phyloP scores from a whole-genome alignment of 208 protist species.

The Phytomonas francai region DNA sequence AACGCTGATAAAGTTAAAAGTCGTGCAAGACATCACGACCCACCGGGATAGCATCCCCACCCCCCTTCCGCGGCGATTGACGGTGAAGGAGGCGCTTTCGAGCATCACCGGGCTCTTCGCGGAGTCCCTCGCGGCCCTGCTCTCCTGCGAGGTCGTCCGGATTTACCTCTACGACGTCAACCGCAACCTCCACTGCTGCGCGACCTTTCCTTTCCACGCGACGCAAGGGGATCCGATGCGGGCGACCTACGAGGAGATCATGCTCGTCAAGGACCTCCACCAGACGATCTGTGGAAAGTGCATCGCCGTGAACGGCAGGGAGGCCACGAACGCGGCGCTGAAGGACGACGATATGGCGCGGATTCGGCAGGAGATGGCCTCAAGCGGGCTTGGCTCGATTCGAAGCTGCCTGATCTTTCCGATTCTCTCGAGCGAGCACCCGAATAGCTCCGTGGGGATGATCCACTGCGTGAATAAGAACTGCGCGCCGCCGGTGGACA shows the following conservation, averaged over 20 bases:
- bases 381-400: constrained; percentile 62
- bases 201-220: constrained; percentile 44
- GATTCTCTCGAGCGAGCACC: constrained; percentile 24
- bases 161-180: constrained; percentile 82
- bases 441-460: constrained; percentile 44
- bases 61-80: neutral
- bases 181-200: constrained; percentile 54
- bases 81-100: constrained; percentile 24
- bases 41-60: neutral
- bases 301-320: constrained; percentile 68
- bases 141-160: constrained; percentile 80
- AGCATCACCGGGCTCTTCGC: constrained; percentile 54
- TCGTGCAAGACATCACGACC: constrained; percentile 12
- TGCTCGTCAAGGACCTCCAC: constrained; percentile 78
- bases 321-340: constrained; percentile 19
- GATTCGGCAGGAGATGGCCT: constrained; percentile 27
- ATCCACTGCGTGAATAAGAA: constrained; percentile 86
- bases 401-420: constrained; percentile 81
- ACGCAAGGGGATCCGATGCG: constrained; percentile 54
- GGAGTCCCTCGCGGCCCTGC: constrained; percentile 63
- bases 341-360: constrained; percentile 20
- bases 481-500: constrained; percentile 17
- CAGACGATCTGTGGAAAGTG: constrained; percentile 56
- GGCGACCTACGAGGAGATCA: constrained; percentile 59
- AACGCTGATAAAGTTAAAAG: constrained; percentile 8